Conservation (phyloP, 371 early-diverging fungal species). For the Choanephora cucurbitarum region DNA sequence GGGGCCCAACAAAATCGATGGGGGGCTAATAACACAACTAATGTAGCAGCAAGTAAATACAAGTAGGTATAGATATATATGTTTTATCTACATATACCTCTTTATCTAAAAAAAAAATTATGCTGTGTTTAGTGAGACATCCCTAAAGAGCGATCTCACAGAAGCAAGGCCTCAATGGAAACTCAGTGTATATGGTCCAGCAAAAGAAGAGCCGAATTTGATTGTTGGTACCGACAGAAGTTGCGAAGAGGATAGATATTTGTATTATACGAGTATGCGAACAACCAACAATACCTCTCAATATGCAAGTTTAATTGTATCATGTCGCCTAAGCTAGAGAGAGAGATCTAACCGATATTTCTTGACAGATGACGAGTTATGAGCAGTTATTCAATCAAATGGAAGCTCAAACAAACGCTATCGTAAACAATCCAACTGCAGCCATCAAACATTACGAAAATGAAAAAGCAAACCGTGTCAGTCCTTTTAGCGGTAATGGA, state of each 20-base stretch:
- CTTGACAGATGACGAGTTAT: conserved; percentile 23
- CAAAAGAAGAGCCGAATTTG: conserved; percentile 66
- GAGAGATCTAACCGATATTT: too few species aligned
- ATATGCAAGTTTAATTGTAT: conserved; percentile 55
- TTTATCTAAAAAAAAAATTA: neutral
- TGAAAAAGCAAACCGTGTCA: conserved; percentile 31
- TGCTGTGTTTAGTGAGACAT: conserved; percentile 31
- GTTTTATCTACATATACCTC: neutral
- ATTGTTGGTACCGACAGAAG: conserved; percentile 59
- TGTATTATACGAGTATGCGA: conserved; percentile 48
- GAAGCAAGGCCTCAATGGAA: conserved; percentile 53
- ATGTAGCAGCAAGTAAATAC: conserved; percentile 26
- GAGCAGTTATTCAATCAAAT: conserved; percentile 31
- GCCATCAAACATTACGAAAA: conserved; percentile 46
- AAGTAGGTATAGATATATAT: conserved; percentile 24
- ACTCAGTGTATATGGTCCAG: conserved; percentile 60
- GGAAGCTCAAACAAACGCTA: conserved; percentile 39
- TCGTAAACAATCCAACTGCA: conserved; percentile 27
- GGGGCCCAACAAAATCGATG: conserved; percentile 10
- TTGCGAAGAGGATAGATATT: conserved; percentile 60
- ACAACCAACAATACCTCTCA: conserved; percentile 33
- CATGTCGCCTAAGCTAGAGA: too few species aligned
- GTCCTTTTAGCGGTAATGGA: conserved; percentile 29
- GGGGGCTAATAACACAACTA: conserved; percentile 9
- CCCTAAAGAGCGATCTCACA: conserved; percentile 45